These are phyloP conservation scores for Flaveria bidentis DNA, from an alignment of 129 eudicot genomes.

Conservation along the genomic window DNA sequence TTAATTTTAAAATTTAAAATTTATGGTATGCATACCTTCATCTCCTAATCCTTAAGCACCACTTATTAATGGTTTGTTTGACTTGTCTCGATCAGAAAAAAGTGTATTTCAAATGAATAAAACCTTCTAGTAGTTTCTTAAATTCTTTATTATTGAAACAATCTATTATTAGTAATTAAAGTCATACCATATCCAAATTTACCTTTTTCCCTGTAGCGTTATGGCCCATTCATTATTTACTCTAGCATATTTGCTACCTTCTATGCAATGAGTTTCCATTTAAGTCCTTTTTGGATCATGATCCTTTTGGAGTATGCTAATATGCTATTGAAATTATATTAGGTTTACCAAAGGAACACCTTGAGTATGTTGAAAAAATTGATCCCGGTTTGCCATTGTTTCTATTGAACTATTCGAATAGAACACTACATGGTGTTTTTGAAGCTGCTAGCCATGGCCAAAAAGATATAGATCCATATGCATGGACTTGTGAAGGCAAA, in stretches of 20 bases:
- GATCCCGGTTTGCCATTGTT: conserved; percentile 80
- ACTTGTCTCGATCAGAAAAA: not conserved
- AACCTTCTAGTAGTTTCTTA: not conserved
- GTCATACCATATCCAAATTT: not conserved
- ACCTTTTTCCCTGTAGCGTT: not conserved
- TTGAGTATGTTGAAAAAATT: conserved; percentile 65
- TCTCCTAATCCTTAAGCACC: not conserved
- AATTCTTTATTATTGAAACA: not conserved
- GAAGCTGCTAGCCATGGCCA: conserved; percentile 87
- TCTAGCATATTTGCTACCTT: not conserved
- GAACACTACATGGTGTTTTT: conserved; percentile 68
- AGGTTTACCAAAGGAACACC: conserved; percentile 74
- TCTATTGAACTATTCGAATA: conserved; percentile 66
- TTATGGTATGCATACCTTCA: not conserved
- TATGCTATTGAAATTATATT: conserved; percentile 27
- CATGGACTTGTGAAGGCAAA: conserved; percentile 71
- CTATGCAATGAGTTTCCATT: not conserved
- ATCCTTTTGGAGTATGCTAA: conserved; percentile 17
- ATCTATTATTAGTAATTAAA: not conserved
- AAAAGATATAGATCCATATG: conserved; percentile 68
- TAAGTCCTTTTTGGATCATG: not conserved
- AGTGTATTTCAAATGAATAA: not conserved
- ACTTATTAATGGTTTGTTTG: not conserved
- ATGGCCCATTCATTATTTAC: not conserved
- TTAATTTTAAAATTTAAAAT: not conserved